Evolutionary conservation across 805 yeast species (phyloP), one percentile per base, ranked within the genome.

Genomic region (Danielozyma ontarioensis): DNA sequence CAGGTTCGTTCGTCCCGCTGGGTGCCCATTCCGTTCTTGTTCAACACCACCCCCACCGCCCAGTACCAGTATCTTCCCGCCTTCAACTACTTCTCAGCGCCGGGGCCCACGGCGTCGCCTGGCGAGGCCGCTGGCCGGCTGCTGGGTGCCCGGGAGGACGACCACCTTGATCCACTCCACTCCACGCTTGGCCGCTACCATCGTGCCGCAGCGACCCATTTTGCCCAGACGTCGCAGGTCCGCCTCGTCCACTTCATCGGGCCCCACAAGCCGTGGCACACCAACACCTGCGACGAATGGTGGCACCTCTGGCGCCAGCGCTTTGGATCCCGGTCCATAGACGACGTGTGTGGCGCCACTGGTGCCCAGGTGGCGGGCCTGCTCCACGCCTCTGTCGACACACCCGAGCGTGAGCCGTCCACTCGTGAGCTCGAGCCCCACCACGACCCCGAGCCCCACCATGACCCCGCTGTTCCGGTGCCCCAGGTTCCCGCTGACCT

Each of bases 1-100:
- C 22, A 10, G 22, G 22, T 37, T 6, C 13, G 17, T 11, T 17
- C 41, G 5, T 42, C 62, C 21, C 55, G 59, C 34, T 89, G 97
- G 96, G 56, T 67, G 21, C 70, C 76, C 29, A 59, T 93, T 30
- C 89, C 97, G 2, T 90, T 89, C 47, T 46, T 76, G 29, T 90
- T 78, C 65, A 90, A 90, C 50, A 94, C 90, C 21, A 90, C 97
- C 46, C 59, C 76, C 23, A 67, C 68, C 15, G 55, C 72, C 5
- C 68, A 70, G 31, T 85, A 85, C 51, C 81, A 85, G 57, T 83
- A 80, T 57, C 61, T 68, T 14, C 93, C 94, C 0, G 93, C 94
- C 0, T 76, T 64, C 49, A 58, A 56, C 25, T 70, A 73, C 49
- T 85, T 80, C 50, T 35, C 45, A 8, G 32, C 31, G 17, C 10